Base-by-base conservation (phyloP, 805 yeast genomes). In the Saccharomycopsis sp. region DNA sequence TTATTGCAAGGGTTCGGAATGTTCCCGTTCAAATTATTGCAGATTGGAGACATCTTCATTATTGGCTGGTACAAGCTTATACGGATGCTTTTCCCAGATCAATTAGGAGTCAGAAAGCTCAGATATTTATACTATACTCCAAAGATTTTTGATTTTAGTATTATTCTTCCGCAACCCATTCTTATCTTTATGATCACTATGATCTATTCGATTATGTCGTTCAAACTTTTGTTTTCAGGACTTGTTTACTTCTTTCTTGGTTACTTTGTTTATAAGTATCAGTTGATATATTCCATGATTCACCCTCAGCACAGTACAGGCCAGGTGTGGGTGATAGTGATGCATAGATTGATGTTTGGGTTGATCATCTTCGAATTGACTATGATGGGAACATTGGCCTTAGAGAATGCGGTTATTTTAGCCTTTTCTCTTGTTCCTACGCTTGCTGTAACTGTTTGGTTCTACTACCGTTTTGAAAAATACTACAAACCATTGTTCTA, bases 271-370 rank as follows among this genome's bases (percentile, higher is more conserved):
- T 83, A 81, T 69, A 83, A 83, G 68, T 83, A 83, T 65, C 87
- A 83, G 71, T 71, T 83, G 62, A 77, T 82, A 17, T 83, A 82
- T 68, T 78, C 83, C 59, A 78, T 77, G 73, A 85, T 83, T 24
- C 87, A 83, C 64, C 83, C 85, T 0, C 84, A 82, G 23, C 86
- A 83, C 67, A 80, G 85, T 14, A 83, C 87, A 0, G 87, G 87
- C 3, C 81, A 81, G 64, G 84, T 81, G 2, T 83, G 87, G 87
- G 85, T 85, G 2, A 78, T 82, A 70, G 80, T 83, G 3, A 81
- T 82, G 62, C 72, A 83, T 58, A 68, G 87, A 55, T 73, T 82
- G 34, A 76, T 82, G 57, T 66, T 83, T 34, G 87, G 87, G 1
- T 68, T 82, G 51, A 68, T 82, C 9, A 73, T 83, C 42, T 78